phyloP scores from a whole-genome alignment of 2,329 filamentous ascomycete species.

The Sporothrix inflata region DNA sequence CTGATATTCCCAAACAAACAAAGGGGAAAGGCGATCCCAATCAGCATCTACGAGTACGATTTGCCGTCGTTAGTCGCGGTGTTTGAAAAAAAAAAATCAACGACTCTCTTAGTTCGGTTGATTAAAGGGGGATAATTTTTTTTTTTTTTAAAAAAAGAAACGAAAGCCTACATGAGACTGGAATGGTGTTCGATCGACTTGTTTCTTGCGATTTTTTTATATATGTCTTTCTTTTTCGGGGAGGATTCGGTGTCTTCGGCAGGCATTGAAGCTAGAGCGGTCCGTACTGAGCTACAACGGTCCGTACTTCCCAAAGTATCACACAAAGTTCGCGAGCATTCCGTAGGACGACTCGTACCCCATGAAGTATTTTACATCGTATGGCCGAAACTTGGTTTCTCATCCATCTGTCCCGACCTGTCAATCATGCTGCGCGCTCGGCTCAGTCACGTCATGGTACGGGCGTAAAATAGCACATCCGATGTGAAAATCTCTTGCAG shows the following conservation, averaged over 20 bases:
- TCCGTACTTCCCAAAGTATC: neutral
- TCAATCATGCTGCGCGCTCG: neutral
- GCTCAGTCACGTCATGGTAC: conserved; percentile 7
- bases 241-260: conserved; percentile 8
- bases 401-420: neutral
- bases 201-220: neutral
- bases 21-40: conserved; percentile 8
- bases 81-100: neutral
- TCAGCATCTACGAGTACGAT: neutral
- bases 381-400: neutral
- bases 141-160: neutral
- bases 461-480: conserved; percentile 12
- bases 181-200: conserved; percentile 1
- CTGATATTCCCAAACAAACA: neutral
- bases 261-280: neutral
- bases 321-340: neutral
- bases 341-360: neutral
- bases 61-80: neutral
- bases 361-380: neutral
- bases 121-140: neutral
- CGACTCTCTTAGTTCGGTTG: neutral
- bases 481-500: neutral
- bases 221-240: neutral
- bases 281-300: neutral
- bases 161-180: neutral